Conservation (phyloP, 2,329 filamentous ascomycete genomes). For the Monilinia fructigena region DNA sequence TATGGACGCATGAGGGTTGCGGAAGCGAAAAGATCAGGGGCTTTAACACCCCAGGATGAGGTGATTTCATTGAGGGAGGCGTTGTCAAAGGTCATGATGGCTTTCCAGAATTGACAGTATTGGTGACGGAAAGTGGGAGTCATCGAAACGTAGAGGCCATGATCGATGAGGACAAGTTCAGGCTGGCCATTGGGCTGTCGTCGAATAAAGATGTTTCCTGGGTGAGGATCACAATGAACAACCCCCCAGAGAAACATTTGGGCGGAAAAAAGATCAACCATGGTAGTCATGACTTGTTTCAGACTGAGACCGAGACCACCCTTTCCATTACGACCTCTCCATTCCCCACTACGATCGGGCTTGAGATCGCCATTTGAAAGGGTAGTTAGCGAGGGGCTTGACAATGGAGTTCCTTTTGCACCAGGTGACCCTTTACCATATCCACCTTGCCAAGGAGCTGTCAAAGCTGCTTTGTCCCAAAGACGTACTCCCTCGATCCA, state of each 20-base stretch:
- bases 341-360: conserved; percentile 72
- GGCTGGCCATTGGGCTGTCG: conserved; percentile 77
- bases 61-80: conserved; percentile 71
- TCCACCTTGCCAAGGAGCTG: conserved; percentile 74
- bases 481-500: conserved; percentile 95
- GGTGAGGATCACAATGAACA: conserved; percentile 95
- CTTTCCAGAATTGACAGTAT: conserved; percentile 91
- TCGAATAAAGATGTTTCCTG: conserved; percentile 94
- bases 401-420: conserved; percentile 63
- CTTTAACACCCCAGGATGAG: conserved; percentile 79
- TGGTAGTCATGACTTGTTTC: conserved; percentile 91
- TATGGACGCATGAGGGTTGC: conserved; percentile 90
- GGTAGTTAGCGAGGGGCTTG: conserved; percentile 35
- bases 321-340: conserved; percentile 68
- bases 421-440: conserved; percentile 75
- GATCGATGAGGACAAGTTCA: conserved; percentile 93
- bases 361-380: conserved; percentile 62
- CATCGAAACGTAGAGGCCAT: conserved; percentile 95
- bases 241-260: conserved; percentile 98
- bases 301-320: conserved; percentile 82
- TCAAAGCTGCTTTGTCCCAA: conserved; percentile 86
- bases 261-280: conserved; percentile 93
- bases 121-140: conserved; percentile 76
- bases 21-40: conserved; percentile 86
- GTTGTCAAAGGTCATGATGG: conserved; percentile 91